Percentiles rank a stretch among this genome's conserved stretches.
Evolutionary conservation across 768 basidiomycete species (phyloP).

Genomic region (Suillus discolor): DNA sequence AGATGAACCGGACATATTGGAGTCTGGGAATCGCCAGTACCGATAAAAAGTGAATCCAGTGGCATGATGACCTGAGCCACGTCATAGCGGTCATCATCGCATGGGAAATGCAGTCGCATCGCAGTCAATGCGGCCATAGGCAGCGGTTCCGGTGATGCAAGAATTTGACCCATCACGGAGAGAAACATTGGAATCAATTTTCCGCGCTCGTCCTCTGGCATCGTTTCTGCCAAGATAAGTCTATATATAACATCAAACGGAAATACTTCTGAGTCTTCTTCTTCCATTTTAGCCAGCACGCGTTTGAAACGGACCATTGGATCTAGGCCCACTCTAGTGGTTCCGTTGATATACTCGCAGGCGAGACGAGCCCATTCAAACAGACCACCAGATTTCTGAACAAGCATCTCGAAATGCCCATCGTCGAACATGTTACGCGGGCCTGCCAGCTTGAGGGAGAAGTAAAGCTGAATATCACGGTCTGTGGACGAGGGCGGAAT

Average conservation of each 20-base stretch:
- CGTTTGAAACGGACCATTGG: too few relatives aligned
- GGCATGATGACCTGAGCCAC: not conserved
- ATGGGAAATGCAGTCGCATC: not conserved
- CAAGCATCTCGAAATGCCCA: not conserved
- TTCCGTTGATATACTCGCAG: slow-evolving; percentile 13
- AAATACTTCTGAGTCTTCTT: not conserved
- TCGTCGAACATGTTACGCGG: not conserved
- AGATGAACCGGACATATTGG: slow-evolving; percentile 22
- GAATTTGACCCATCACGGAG: slow-evolving; percentile 5
- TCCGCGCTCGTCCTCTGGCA: not conserved
- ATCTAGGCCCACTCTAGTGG: too few relatives aligned
- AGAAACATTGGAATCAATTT: slow-evolving; percentile 2
- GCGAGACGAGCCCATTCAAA: slow-evolving; percentile 14
- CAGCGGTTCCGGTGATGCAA: slow-evolving; percentile 9
- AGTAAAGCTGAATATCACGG: slow-evolving; percentile 10
- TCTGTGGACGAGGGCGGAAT: not conserved
- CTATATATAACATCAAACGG: slow-evolving; percentile 9
- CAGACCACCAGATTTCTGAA: slow-evolving; percentile 5
- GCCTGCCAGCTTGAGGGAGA: not conserved
- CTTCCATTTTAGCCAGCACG: not conserved
- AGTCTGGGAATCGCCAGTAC: not conserved
- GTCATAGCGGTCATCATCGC: not conserved
- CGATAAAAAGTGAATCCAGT: slow-evolving; percentile 10
- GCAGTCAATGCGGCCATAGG: not conserved
- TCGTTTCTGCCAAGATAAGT: not conserved